A percentile compares a stretch with the other conserved stretches of the same genome.
Evolutionary conservation across 495 filamentous ascomycete genomes (phyloP).

Genomic region (Cenococcum geophilum): DNA sequence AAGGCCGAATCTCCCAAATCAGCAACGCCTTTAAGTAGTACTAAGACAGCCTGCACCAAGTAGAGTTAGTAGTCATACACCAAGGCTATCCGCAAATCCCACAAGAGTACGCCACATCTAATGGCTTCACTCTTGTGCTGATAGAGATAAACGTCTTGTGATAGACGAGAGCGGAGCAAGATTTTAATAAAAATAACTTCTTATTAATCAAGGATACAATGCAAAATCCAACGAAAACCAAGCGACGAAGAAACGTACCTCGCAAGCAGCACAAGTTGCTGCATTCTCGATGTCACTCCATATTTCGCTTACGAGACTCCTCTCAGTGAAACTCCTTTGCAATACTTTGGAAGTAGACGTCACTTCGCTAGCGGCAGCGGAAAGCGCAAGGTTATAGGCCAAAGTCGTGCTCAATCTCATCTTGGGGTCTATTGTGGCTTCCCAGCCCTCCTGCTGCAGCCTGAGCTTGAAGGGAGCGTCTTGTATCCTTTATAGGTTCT

Average conservation of each 20-base stretch:
- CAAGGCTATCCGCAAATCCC: not conserved
- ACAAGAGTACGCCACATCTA: too few species aligned
- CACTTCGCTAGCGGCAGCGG: not conserved
- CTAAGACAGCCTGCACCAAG: not conserved
- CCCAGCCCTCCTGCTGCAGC: not conserved
- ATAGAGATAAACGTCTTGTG: too few species aligned
- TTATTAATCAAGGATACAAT: not conserved
- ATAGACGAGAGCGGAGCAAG: too few species aligned
- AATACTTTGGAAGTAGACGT: not conserved
- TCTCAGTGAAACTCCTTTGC: not conserved
- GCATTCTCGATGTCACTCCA: slow-evolving; percentile 43
- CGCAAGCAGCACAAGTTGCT: slow-evolving; percentile 44
- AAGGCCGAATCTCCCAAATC: slow-evolving; percentile 43
- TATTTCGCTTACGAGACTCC: slow-evolving; percentile 14
- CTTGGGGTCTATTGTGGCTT: not conserved
- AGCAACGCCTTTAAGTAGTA: slow-evolving; percentile 44
- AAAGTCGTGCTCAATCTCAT: not conserved
- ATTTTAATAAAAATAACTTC: too few species aligned
- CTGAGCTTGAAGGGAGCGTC: not conserved
- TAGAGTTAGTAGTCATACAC: not conserved
- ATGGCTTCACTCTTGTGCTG: too few species aligned
- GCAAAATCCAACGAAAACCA: slow-evolving; percentile 31
- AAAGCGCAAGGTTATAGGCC: not conserved
- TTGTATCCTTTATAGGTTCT: not conserved
- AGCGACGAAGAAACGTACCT: slow-evolving; percentile 34